phyloP scores from a whole-genome alignment of 768 basidiomycete species.

The Lactarius trivialis region DNA sequence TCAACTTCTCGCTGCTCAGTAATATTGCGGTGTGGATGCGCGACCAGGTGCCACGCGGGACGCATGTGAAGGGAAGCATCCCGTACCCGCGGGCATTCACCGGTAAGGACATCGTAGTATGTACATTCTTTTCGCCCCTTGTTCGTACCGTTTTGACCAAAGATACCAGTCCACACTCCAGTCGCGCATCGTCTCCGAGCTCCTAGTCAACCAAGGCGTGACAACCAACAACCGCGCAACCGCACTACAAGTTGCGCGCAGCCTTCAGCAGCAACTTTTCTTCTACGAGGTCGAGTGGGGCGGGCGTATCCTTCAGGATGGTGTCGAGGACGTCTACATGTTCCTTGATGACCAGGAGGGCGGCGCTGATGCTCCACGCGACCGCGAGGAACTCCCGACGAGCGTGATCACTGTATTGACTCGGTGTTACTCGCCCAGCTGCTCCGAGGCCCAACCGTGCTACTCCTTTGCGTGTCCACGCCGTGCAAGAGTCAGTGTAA shows the following conservation, averaged over 20 bases:
- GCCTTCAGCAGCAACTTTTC: constrained; percentile 87
- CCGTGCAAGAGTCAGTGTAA: constrained; percentile 38
- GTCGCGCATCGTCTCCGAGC: constrained; percentile 76
- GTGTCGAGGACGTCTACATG: constrained; percentile 90
- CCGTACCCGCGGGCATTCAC: constrained; percentile 89
- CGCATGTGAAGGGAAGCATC: constrained; percentile 89
- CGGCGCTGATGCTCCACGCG: constrained; percentile 49
- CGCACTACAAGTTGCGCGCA: constrained; percentile 82
- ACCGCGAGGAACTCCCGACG: constrained; percentile 73
- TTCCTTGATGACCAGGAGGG: constrained; percentile 81
- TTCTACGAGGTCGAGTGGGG: constrained; percentile 98
- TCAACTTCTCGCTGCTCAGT: constrained; percentile 82
- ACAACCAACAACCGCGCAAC: constrained; percentile 74
- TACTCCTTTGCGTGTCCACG: constrained; percentile 80
- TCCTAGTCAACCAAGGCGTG: constrained; percentile 67
- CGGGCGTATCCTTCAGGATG: constrained; percentile 70
- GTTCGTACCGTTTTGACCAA: background rate
- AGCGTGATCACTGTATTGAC: constrained; percentile 88
- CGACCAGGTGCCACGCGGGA: constrained; percentile 82
- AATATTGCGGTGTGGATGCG: constrained; percentile 85
- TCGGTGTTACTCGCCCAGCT: constrained; percentile 83
- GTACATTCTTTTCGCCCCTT: constrained; percentile 28
- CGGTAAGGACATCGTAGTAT: constrained; percentile 87
- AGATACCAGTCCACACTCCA: constrained; percentile 76
- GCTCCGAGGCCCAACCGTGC: constrained; percentile 72